These are phyloP conservation scores for Podospora comata DNA, from an alignment of 495 filamentous ascomycete species.

Conservation along the genomic window DNA sequence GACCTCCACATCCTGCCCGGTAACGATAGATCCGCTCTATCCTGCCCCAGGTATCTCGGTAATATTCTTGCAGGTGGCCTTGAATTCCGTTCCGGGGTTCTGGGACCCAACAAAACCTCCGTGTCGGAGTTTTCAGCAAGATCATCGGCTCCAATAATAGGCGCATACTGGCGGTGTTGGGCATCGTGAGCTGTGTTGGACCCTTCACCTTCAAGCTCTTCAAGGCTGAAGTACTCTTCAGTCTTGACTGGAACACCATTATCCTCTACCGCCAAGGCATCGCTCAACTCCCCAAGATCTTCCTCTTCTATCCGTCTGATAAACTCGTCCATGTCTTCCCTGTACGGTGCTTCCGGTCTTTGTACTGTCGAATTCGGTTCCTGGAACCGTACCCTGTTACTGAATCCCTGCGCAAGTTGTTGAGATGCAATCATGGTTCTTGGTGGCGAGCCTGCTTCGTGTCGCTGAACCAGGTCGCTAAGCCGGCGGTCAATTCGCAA, in stretches of 20 bases:
- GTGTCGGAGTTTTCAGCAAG: background rate
- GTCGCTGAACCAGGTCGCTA: background rate
- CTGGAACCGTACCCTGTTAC: background rate
- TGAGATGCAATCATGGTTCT: background rate
- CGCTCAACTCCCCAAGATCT: constrained; percentile 5
- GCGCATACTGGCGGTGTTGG: too few species aligned
- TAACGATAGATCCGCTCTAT: background rate
- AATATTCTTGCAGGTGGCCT: background rate
- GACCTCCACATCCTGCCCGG: background rate
- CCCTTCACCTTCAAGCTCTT: background rate
- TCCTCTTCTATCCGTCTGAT: constrained; percentile 41
- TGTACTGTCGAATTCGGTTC: background rate
- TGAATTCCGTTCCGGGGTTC: background rate
- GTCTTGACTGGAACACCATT: background rate
- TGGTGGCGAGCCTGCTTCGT: background rate
- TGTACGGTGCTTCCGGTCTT: constrained; percentile 2
- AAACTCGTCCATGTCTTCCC: constrained; percentile 38
- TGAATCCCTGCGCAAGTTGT: background rate
- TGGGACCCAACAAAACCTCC: background rate
- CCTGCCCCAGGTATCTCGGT: background rate
- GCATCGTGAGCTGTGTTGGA: too few species aligned
- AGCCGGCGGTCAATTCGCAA: background rate
- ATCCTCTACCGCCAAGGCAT: constrained; percentile 4
- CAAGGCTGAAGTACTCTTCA: background rate
- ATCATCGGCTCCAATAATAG: background rate